Percentiles rank a stretch among this genome's conserved stretches.
phyloP scores from a whole-genome alignment of 1,284 basidiomycete species.

The Apiotrichum domesticum region DNA sequence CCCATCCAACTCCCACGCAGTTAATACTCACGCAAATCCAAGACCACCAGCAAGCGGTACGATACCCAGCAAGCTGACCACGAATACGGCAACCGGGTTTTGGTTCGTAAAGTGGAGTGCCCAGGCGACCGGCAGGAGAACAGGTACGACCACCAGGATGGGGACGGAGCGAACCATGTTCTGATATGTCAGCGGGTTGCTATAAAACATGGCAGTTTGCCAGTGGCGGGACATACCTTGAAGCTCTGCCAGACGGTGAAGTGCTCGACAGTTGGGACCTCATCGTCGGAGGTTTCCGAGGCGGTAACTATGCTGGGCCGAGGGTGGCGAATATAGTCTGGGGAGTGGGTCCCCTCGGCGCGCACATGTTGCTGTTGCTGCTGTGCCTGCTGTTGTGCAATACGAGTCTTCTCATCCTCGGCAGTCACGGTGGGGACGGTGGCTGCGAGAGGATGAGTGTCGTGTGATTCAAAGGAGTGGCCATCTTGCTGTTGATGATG shows the following conservation, averaged over 20 bases:
- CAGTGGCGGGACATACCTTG: constrained; percentile 6
- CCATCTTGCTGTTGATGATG: constrained; percentile 1
- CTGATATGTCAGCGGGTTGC: background rate
- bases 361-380: background rate
- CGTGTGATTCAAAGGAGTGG: background rate
- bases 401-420: background rate
- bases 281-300: background rate
- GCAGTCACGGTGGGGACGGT: background rate
- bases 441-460: background rate
- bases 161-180: constrained; percentile 35
- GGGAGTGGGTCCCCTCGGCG: background rate
- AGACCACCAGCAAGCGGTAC: constrained; percentile 50
- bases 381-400: background rate
- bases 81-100: constrained; percentile 59
- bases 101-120: constrained; percentile 59
- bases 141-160: constrained; percentile 34
- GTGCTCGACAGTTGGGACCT: background rate
- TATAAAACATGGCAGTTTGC: too few relatives aligned
- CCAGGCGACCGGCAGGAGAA: constrained; percentile 61
- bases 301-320: constrained; percentile 4
- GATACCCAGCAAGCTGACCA: constrained; percentile 58
- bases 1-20: too few relatives aligned
- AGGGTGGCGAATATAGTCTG: background rate
- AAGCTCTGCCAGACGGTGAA: constrained; percentile 11
- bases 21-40: constrained; percentile 39